Evolutionary conservation across 352 stramenopile species (phyloP), one percentile per base, ranked within the genome.

Genomic region (Globisporangium echinulatum): DNA sequence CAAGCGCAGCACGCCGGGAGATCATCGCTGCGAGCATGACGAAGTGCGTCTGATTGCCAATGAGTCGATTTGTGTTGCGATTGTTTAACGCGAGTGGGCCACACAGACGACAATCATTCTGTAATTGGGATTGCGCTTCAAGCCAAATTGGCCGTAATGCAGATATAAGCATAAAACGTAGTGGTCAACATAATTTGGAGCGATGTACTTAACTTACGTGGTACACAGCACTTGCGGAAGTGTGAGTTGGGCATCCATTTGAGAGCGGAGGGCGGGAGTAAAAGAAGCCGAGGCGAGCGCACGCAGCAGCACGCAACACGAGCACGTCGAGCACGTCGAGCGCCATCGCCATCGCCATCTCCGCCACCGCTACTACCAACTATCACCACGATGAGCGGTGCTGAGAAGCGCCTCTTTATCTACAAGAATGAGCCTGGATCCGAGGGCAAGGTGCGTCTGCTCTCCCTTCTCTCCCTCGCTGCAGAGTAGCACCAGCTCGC

Each of bases 371-470:
- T n/a, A n/a, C 49, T 14, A 25, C 17, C 7, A 3, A 0, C 46
- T n/a, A 33, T 25, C 17, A 50, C 17, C 49, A 25, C 37, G 37
- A 90, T 92, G 79, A 88, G 72, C 57, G 25, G 25, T 33, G 54
- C 66, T 62, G 84, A 93, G 55, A 93, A 89, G 80, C 78, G 84
- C 42, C 70, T 93, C 43, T 91, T 93, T 60, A 91, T 93, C 65
- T 91, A 93, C 71, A 85, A 87, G 68, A 93, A 93, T 70, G 84
- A 93, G 59, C 80, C 79, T 17, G 81, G 78, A 37, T 89, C 84
- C 53, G 79, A 91, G 71, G 84, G 81, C 47, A 91, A 91, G 70
- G 82, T 91, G 48, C 48, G 46, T 17, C 5, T 50, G n/a, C 46
- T 8, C 46, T 50, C n/a, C 7, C 46, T 7, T 49, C 13, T 17